Percentiles rank a stretch among this genome's conserved stretches.
Evolutionary conservation across 345 rosid species (phyloP).

Genomic region (Gossypium stocksii): DNA sequence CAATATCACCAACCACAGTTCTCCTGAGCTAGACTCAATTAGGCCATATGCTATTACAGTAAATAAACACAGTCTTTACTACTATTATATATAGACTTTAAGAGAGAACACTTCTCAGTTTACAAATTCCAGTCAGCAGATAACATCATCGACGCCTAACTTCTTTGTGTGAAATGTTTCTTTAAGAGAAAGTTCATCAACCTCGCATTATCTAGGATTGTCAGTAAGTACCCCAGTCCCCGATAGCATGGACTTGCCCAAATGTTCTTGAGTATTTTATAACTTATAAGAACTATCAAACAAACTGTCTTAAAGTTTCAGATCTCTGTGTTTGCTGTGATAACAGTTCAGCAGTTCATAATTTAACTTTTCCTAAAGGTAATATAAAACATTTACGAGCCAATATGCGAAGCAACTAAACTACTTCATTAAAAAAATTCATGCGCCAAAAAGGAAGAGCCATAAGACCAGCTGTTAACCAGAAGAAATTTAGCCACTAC

Average conservation of each 20-base stretch:
- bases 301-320: neutral
- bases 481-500: neutral
- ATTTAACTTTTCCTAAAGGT: neutral
- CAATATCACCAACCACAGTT: neutral
- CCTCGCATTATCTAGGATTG: neutral
- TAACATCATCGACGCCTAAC: neutral
- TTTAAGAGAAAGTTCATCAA: neutral
- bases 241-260: too few relatives aligned
- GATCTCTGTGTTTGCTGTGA: neutral
- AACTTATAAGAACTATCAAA: neutral
- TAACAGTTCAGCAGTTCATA: neutral
- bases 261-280: too few relatives aligned
- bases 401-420: neutral
- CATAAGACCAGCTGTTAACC: neutral
- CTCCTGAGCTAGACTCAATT: neutral
- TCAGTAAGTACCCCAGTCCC: neutral
- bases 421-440: neutral
- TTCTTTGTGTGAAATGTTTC: neutral
- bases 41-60: neutral
- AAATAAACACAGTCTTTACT: neutral
- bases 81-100: neutral
- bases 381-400: too few relatives aligned
- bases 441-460: neutral
- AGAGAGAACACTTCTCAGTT: neutral
- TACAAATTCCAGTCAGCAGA: neutral